Evolutionary conservation across 1,284 basidiomycete species (phyloP).

Genomic region (Microbotryum intermedium): DNA sequence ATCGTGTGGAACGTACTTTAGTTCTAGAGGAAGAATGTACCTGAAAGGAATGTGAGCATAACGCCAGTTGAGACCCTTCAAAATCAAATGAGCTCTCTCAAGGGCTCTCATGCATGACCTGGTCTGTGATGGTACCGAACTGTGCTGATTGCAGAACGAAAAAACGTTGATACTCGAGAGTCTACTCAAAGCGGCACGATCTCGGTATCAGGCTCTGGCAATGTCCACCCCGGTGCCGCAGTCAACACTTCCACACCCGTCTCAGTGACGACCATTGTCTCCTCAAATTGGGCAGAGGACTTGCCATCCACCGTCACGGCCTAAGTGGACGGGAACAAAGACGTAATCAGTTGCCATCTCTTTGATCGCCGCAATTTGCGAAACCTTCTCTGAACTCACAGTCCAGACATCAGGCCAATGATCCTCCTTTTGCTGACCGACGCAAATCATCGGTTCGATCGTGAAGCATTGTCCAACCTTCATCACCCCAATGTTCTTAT

Average conservation of each 20-base stretch:
- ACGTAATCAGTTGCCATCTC: too few relatives aligned
- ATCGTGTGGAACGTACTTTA: too few relatives aligned
- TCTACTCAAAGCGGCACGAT: not conserved
- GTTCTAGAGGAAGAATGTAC: too few relatives aligned
- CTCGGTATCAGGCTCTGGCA: conserved; percentile 6
- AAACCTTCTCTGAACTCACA: too few relatives aligned
- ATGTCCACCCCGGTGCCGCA: conserved; percentile 41
- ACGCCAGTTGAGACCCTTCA: too few relatives aligned
- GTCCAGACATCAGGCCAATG: conserved; percentile 34
- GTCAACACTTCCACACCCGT: conserved; percentile 84
- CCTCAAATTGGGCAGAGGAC: conserved; percentile 75
- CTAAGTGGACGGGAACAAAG: too few relatives aligned
- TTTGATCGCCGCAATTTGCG: conserved; percentile 18
- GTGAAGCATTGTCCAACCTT: conserved; percentile 52
- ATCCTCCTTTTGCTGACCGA: conserved; percentile 46
- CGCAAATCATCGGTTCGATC: conserved; percentile 89
- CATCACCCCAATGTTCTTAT: conserved; percentile 65
- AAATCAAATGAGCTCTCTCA: too few relatives aligned
- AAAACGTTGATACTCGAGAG: too few relatives aligned
- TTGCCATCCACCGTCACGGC: conserved; percentile 83
- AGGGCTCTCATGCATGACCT: too few relatives aligned
- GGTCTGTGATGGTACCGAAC: too few relatives aligned
- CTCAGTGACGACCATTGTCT: conserved; percentile 87
- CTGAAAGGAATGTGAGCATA: too few relatives aligned
- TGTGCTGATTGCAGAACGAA: too few relatives aligned